phyloP scores from a whole-genome alignment of 2,329 filamentous ascomycete genomes.

The Colletotrichum filicis region DNA sequence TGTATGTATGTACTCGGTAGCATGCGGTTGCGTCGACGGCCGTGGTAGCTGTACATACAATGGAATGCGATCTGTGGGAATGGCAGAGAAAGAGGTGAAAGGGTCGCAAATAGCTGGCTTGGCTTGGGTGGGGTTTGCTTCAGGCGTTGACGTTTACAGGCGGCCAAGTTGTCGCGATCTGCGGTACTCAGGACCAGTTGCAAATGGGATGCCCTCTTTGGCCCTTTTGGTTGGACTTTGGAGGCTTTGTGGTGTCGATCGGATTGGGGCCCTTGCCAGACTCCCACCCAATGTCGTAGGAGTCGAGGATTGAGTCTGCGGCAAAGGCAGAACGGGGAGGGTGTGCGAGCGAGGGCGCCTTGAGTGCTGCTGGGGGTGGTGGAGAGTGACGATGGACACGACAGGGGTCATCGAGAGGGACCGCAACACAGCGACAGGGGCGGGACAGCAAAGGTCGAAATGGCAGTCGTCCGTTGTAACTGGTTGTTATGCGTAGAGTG shows the following conservation, averaged over 20 bases:
- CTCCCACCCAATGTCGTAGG: background rate
- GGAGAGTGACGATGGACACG: conserved; percentile 11
- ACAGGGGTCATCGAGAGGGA: conserved; percentile 16
- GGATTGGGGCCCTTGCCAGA: background rate
- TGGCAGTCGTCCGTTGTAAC: background rate
- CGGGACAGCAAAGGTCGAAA: conserved; percentile 5
- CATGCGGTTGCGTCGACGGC: conserved; percentile 25
- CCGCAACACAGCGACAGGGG: conserved; percentile 8
- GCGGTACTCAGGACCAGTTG: conserved; percentile 17
- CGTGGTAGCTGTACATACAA: conserved; percentile 7
- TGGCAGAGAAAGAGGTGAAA: background rate
- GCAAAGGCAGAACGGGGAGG: conserved; percentile 15
- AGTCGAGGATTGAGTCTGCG: background rate
- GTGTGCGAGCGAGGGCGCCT: background rate
- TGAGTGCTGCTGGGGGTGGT: conserved; percentile 3
- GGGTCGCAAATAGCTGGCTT: conserved; percentile 22
- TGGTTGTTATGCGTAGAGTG: background rate
- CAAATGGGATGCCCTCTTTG: background rate
- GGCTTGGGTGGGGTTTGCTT: conserved; percentile 28
- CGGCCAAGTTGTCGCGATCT: conserved; percentile 25
- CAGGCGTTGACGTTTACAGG: conserved; percentile 27
- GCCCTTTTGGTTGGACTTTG: background rate
- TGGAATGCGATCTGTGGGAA: background rate
- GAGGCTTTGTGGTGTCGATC: conserved; percentile 19
- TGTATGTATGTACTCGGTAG: background rate